phyloP scores from a whole-genome alignment of 1,284 basidiomycete species.

The Boletellus deceptivus region DNA sequence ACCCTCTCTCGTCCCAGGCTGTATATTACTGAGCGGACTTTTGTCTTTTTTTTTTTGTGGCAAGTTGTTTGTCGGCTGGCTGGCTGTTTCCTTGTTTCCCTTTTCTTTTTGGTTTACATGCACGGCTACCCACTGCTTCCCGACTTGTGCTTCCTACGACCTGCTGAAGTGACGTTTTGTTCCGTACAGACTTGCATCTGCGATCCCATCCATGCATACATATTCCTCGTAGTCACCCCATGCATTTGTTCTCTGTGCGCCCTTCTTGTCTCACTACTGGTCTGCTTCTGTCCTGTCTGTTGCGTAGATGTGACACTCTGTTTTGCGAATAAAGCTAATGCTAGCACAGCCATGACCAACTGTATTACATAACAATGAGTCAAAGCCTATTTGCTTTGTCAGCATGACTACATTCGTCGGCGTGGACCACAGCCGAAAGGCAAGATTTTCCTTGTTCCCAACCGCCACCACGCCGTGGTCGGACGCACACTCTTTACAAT shows the following conservation, averaged over 20 bases:
- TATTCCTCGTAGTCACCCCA: conserved; percentile 18
- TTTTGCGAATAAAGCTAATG: conserved; percentile 10
- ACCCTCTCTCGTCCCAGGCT: conserved; percentile 49
- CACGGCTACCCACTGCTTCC: conserved; percentile 19
- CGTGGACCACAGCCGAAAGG: conserved; percentile 10
- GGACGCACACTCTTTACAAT: conserved; percentile 25
- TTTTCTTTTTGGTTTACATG: conserved; percentile 26
- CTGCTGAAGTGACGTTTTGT: conserved; percentile 22
- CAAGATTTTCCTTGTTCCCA: conserved; percentile 15
- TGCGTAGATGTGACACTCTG: conserved; percentile 14
- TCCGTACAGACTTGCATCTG: conserved; percentile 27
- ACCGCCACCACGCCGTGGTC: conserved; percentile 25
- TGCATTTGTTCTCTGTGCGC: conserved; percentile 16
- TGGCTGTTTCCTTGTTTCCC: conserved; percentile 13
- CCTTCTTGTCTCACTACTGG: conserved; percentile 9
- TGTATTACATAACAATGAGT: conserved; percentile 5
- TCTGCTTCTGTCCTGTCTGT: conserved; percentile 6
- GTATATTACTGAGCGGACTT: conserved; percentile 54
- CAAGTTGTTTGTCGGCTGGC: conserved; percentile 8
- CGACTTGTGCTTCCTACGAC: conserved; percentile 7
- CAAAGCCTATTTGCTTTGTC: conserved; percentile 17
- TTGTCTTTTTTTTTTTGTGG: conserved; percentile 2
- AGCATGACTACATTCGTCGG: conserved; percentile 18
- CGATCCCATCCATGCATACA: conserved; percentile 22
- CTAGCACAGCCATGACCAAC: background rate